Evolutionary conservation across 1,284 basidiomycete genomes (phyloP), one percentile per base, ranked within the genome.

Genomic region (Puccinia hordei): DNA sequence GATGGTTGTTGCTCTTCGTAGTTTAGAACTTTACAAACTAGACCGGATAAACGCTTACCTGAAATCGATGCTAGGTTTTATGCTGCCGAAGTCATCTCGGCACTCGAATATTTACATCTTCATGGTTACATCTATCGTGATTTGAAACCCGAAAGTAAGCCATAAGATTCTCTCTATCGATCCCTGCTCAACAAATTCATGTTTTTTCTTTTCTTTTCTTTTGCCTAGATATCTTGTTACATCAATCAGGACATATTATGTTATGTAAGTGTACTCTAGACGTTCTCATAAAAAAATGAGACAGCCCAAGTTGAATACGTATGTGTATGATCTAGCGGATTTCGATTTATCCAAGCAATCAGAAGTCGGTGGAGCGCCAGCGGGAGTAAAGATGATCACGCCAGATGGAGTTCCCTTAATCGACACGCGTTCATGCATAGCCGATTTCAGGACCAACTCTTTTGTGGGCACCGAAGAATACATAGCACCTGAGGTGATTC

Each of bases 41-140:
- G 94, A 81, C 97, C 96, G 2, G 95, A 94, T 65, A 98, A 96
- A 86, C 98, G 97, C 86, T 89, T 99, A 24, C 88, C 93, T 35
- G 97, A 99, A 87, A 95, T 98, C 82, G 94, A 93, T 55, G 93
- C 96, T 46, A 90, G 94, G 81, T 99, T 99, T 87, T 99, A 99
- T 86, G 97, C 97, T 74, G 96, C 97, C 82, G 97, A 99, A 87
- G 97, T 99, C 68, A 93, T 94, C 76, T 96, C 97, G 59, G 97
- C 97, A 35, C 88, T 99, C 84, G 97, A 99, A 87, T 99, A 99
- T 86, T 89, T 99, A 51, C 97, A 99, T 89, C 89, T 98, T 81
- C 98, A 98, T 90, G 97, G 97, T 46, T 99, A 97, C 88, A 98
- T 99, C 84, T 99, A 99, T 87, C 91, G 97, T 73, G 97, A 99